Evolutionary conservation across 805 yeast genomes (phyloP), one percentile per base, ranked within the genome.

Genomic region (Sugiyamaella marilandica): DNA sequence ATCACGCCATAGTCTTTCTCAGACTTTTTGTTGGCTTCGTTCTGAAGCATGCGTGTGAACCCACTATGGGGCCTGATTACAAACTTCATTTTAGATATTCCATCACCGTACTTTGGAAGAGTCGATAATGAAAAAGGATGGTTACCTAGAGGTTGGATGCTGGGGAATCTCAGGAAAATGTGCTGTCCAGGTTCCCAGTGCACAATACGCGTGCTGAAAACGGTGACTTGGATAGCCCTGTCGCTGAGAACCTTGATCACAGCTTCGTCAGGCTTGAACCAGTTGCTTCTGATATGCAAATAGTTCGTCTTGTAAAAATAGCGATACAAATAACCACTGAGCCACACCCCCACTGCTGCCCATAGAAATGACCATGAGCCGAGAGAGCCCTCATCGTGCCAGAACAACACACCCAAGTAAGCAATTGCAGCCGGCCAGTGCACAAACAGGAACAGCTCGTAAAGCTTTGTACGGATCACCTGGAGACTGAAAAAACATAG

Each of bases 51-150:
- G 35, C 49, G 45, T 10, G 62, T 58, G 41, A 56, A 43, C 7
- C 62, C 62, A 21, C 18, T 35, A 18, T 51, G 53, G 5, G 62
- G 55, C 48, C 73, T 66, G 34, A 77, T 69, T 1, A 78, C 63
- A 49, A 78, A 65, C 19, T 63, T 69, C 62, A 78, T 70, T 39
- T 70, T 35, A 3, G 49, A 16, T 13, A 26, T 10, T 18, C 47
- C 47, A 43, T 18, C 29, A 13, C 43, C 45, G 13, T 24, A 18
- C 21, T 37, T 37, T 5, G 46, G 46, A 16, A 41, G 13, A n/a
- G 43, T 41, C 10, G 53, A 54, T 5, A 58, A 37, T 2, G 59
- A 49, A 47, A 58, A 58, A n/a, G 62, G 62, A 43, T 58, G 62
- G 47, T 57, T 56, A 7, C 53, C 56, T 4, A 52, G 47, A 4